These are phyloP conservation scores for Durusdinium trenchii DNA, from an alignment of 73 alveolate genomes.

Conservation along the genomic window DNA sequence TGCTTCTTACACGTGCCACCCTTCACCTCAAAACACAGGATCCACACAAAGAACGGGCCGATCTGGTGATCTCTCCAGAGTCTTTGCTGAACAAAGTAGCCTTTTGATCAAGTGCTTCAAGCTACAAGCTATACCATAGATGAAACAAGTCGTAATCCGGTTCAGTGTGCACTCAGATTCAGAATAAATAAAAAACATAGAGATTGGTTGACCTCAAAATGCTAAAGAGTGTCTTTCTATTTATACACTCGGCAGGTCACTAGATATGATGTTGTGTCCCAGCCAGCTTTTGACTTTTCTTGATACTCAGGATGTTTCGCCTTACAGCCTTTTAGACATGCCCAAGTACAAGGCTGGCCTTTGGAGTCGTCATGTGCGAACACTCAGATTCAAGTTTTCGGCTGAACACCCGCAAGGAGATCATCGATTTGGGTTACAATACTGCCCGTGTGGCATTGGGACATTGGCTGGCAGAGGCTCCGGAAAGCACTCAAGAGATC, in stretches of 20 bases:
- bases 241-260: too few species aligned
- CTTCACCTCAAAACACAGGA: not conserved
- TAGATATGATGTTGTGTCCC: not conserved
- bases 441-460: slow-evolving; percentile 76
- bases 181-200: too few species aligned
- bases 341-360: slow-evolving; percentile 35
- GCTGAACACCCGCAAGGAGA: not conserved
- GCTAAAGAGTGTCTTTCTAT: too few species aligned
- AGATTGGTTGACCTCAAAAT: too few species aligned
- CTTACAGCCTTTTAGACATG: slow-evolving; percentile 49
- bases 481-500: not conserved
- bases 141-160: too few species aligned
- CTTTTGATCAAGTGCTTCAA: too few species aligned
- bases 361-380: not conserved
- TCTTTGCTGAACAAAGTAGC: too few species aligned
- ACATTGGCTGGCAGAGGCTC: slow-evolving; percentile 43
- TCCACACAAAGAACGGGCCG: slow-evolving; percentile 49
- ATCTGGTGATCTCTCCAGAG: slow-evolving; percentile 67
- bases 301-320: slow-evolving; percentile 33
- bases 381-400: not conserved
- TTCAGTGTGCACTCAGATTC: too few species aligned
- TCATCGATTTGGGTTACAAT: slow-evolving; percentile 38
- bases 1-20: too few species aligned
- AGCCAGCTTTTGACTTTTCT: not conserved
- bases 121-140: too few species aligned